Base-by-base conservation (phyloP, 1,284 basidiomycete species). In the Neolentinus lepideus region DNA sequence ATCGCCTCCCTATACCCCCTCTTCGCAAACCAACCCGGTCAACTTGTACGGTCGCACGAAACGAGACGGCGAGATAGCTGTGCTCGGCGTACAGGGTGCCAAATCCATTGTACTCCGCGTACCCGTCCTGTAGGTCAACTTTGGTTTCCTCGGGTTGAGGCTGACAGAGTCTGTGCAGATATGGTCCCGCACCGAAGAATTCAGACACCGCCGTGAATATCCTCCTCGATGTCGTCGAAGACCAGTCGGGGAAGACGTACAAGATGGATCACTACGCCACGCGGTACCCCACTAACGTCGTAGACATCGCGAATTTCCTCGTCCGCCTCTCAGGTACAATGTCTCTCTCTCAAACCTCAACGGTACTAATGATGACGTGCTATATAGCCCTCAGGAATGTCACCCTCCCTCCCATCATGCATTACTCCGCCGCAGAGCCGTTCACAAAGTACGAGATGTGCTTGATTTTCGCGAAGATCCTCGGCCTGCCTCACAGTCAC, bases 221-320 rank as follows among this genome's bases (percentile, higher is more conserved):
- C 57, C 76, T 94, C 11, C 66, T 92, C 24, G 90, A 93, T 65
- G 73, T 91, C 47, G 88, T 93, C 1, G 72, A 79, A 58, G 88
- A 91, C 63, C 87, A 85, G 63, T 86, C 85, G 8, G 86, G 85
- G 3, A 90, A 90, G 69, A 73, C 72, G 52, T 90, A 90, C 72
- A 88, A 81, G 65, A 93, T 93, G 91, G 91, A 94, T 64, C 88
- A 93, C 68, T 92, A 83, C 65, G 90, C 88, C 12, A 88, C 84
- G 19, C 78, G 91, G 21, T 91, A 85, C 69, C 90, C 91, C 1
- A 92, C 90, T 26, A 89, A 89, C 62, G 81, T 88, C 11, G 64
- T 85, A 31, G 88, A 92, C 63, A 85, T 93, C 56, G 87, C 85
- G 1, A 75, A 78, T 29, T 92, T 92, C 69, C 75, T 92, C 46